Percentiles rank a stretch among this genome's conserved stretches.
Conservation (phyloP, 257 asterid species). For the Solanum phureja region DNA sequence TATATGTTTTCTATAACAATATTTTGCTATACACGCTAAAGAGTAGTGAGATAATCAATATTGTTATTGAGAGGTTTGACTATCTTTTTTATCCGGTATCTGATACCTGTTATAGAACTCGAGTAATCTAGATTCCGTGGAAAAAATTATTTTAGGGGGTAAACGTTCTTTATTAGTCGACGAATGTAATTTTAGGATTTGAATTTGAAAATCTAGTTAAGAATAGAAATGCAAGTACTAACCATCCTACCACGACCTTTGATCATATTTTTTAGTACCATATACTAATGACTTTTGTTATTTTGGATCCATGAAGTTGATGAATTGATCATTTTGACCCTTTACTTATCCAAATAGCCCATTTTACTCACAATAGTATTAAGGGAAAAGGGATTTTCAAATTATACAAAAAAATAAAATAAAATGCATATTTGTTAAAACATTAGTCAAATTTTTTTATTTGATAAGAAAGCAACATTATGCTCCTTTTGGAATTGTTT, state of each 20-base stretch:
- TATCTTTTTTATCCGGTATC: not conserved
- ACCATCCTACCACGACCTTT: not conserved
- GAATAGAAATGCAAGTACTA: no score
- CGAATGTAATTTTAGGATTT: not conserved
- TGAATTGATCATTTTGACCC: not conserved
- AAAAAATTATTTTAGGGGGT: no score
- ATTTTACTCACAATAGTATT: not conserved
- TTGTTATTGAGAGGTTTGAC: not conserved
- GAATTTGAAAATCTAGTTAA: not conserved
- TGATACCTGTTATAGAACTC: not conserved
- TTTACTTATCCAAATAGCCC: not conserved
- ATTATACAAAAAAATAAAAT: no score
- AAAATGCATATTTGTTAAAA: not conserved
- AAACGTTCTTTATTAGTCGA: accelerated
- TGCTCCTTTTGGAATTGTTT: not conserved
- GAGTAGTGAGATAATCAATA: not conserved
- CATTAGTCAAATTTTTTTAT: not conserved
- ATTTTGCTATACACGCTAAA: not conserved
- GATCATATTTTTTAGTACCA: not conserved
- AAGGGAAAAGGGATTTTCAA: not conserved
- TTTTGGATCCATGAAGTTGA: not conserved
- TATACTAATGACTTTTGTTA: not conserved
- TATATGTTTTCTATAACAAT: not conserved
- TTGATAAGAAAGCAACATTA: not conserved
- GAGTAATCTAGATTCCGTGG: not conserved